phyloP scores from a whole-genome alignment of 2,329 filamentous ascomycete genomes.

The Sarocladium kiliense region DNA sequence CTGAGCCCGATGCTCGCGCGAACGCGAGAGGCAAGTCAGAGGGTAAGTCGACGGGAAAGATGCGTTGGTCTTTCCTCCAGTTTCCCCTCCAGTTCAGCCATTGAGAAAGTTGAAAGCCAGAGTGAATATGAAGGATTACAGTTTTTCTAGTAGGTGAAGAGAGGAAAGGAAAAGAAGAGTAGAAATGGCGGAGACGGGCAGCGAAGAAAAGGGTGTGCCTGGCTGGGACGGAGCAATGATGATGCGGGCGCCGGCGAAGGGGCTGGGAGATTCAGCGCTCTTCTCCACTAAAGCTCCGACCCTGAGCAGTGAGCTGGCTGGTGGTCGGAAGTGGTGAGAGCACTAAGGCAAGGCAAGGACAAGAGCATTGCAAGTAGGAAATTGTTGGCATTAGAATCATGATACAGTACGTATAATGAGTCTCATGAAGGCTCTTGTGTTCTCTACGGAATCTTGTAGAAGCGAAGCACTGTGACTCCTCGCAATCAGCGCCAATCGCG shows the following conservation, averaged over 20 bases:
- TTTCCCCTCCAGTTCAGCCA: constrained; percentile 64
- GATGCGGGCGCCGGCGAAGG: constrained; percentile 6
- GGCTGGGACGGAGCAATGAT: constrained; percentile 9
- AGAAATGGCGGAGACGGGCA: constrained; percentile 10
- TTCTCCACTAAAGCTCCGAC: background rate
- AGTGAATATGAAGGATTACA: constrained; percentile 63
- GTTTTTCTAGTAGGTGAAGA: constrained; percentile 39
- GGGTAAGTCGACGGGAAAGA: constrained; percentile 43
- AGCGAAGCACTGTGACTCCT: background rate
- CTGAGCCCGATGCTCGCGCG: constrained; percentile 12
- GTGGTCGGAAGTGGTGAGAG: too few species aligned
- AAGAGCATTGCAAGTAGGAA: background rate
- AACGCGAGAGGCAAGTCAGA: constrained; percentile 33
- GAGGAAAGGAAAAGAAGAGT: constrained; percentile 22
- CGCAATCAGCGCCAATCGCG: constrained; percentile 1
- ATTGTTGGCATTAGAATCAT: too few species aligned
- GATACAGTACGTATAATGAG: too few species aligned
- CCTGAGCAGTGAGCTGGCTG: too few species aligned
- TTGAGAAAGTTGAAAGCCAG: constrained; percentile 48
- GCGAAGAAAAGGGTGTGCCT: constrained; percentile 6
- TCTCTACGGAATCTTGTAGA: too few species aligned
- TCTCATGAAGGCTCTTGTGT: too few species aligned
- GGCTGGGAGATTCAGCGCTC: background rate
- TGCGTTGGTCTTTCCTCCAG: constrained; percentile 56
- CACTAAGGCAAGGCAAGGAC: background rate